Base-by-base conservation (phyloP, 75 land plant genomes). In the Gnetum montanum region DNA sequence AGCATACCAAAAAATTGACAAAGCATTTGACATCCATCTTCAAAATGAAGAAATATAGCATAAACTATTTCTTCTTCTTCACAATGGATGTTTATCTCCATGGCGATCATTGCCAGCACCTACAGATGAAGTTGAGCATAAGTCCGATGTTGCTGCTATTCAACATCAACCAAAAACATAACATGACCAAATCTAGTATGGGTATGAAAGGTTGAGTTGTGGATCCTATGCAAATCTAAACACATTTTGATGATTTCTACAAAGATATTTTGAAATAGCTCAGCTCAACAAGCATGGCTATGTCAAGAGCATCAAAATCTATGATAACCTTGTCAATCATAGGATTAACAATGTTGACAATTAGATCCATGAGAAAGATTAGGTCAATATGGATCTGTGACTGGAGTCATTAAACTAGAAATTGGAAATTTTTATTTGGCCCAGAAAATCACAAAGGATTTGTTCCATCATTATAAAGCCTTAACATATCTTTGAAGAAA, bases 191-290 rank as follows among this genome's bases (percentile, higher is more conserved):
- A 31, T 84, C 84, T 1, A 88, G 91, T 35, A 58, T 84, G 2
- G 88, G 80, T 56, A 33, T 74, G 13, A 77, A 73, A 47, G 85
- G 85, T 43, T 68, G 77, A 59, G 62, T 76, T 8, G 54, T 80
- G 23, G 91, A 86, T 29, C 92, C 96, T 5, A 65, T 62, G 18
- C 78, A 84, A 66, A 79, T 91, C 54, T 94, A 88, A 60, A 85
- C 88, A 43, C 97, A 91, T 61, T 91, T 88, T 31, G 97, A 91
- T 64, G 93, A 72, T 24, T 88, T 86, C 49, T 86, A 75, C 49
- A 88, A 86, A 62, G 91, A 86, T 57, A 76, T 86, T 25, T 87
- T 68, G 35, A 88, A 87, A 59, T 88, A 87, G 73, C 92, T 87
- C 23, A 64, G n/a, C n/a, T n/a, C n/a, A n/a, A 66, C 71, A 84